Conservation (phyloP, 2,329 filamentous ascomycete species). For the Colletotrichum sp. region DNA sequence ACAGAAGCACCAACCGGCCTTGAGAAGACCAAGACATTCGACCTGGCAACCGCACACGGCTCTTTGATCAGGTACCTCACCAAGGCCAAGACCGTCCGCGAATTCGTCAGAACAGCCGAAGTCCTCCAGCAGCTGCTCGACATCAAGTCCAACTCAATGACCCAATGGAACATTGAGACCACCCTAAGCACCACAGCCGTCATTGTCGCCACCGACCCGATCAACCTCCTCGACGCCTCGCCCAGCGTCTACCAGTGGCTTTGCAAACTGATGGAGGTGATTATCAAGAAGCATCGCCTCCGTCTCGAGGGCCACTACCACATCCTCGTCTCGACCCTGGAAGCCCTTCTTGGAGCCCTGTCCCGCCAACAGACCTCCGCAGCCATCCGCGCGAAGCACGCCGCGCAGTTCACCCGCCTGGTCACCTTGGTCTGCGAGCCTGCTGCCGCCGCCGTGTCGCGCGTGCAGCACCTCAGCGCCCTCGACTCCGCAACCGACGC, state of each 20-base stretch:
- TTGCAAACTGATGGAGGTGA: constrained; percentile 58
- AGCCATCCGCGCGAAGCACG: constrained; percentile 44
- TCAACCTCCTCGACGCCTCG: constrained; percentile 28
- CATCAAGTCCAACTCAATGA: constrained; percentile 53
- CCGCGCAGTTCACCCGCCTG: constrained; percentile 58
- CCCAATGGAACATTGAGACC: constrained; percentile 63
- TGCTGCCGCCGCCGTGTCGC: constrained; percentile 59
- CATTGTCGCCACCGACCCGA: constrained; percentile 29
- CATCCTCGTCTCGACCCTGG: constrained; percentile 58
- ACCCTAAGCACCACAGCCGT: constrained; percentile 52
- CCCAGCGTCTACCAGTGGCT: constrained; percentile 49
- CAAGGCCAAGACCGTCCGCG: constrained; percentile 30
- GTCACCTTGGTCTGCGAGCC: constrained; percentile 66
- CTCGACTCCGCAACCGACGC: constrained; percentile 66
- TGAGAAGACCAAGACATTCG: constrained; percentile 32
- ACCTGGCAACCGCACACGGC: constrained; percentile 47
- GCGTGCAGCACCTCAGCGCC: constrained; percentile 44
- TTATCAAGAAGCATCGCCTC: constrained; percentile 65
- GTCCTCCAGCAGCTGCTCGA: constrained; percentile 53
- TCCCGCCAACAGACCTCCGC: constrained; percentile 33
- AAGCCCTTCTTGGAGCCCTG: constrained; percentile 60
- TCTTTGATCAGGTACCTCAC: constrained; percentile 39
- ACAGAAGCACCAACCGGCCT: constrained; percentile 8
- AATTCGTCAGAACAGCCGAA: constrained; percentile 44
- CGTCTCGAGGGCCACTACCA: constrained; percentile 69